Evolutionary conservation across 805 yeast genomes (phyloP).

Genomic region (Yamadazyma endophytica): DNA sequence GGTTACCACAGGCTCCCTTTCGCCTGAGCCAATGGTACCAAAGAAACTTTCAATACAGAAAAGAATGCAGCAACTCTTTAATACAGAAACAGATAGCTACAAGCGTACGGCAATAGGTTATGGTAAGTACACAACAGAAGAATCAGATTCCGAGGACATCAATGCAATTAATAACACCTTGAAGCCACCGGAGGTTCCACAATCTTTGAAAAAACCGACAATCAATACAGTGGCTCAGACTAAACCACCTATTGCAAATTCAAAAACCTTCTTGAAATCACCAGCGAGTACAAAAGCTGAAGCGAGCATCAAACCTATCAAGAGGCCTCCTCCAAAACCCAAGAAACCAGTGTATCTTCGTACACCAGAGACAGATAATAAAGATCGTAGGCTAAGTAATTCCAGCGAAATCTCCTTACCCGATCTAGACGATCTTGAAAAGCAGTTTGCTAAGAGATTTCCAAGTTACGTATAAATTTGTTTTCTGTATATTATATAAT

Average conservation of each 20-base stretch:
- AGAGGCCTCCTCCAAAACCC: slow-evolving; percentile 60
- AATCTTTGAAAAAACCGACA: too few species aligned
- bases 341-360: slow-evolving; percentile 56
- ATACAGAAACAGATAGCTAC: slow-evolving; percentile 41
- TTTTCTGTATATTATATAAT: too few species aligned
- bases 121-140: slow-evolving; percentile 61
- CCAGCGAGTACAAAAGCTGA: too few species aligned
- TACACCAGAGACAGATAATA: slow-evolving; percentile 19
- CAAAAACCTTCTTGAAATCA: not conserved
- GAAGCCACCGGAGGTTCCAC: slow-evolving; percentile 36
- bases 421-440: slow-evolving; percentile 58
- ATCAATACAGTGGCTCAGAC: not conserved
- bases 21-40: too few species aligned
- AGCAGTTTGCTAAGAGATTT: slow-evolving; percentile 51
- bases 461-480: slow-evolving; percentile 57
- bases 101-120: slow-evolving; percentile 74
- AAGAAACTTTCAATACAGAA: slow-evolving; percentile 44
- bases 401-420: slow-evolving; percentile 42
- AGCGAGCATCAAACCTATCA: slow-evolving; percentile 10
- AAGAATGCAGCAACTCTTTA: slow-evolving; percentile 48
- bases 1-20: too few species aligned
- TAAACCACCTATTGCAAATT: not conserved
- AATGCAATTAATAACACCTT: slow-evolving; percentile 23
- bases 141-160: slow-evolving; percentile 29
- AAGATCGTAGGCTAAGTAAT: slow-evolving; percentile 24